These are phyloP conservation scores for Ampelocalamus luodianensis DNA, from an alignment of 176 grass and related monocot species.

Conservation along the genomic window DNA sequence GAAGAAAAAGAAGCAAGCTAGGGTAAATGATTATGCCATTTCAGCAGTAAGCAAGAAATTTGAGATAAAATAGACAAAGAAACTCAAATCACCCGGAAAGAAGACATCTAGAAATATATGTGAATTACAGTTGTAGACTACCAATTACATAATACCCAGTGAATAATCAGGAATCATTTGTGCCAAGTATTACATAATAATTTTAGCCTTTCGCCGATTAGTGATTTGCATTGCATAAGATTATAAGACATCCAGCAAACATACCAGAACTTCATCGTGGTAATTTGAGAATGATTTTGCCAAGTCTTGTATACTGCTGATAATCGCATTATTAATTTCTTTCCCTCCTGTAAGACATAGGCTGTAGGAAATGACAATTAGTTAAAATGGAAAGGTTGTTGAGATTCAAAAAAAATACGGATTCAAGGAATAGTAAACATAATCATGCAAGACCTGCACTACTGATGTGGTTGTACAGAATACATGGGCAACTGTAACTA, in stretches of 20 bases:
- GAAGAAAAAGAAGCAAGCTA: slow-evolving; percentile 23
- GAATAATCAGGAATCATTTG: background rate
- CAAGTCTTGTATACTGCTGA: slow-evolving; percentile 96
- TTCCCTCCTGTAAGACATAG: slow-evolving; percentile 89
- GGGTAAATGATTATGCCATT: slow-evolving; percentile 13
- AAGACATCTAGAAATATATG: slow-evolving; percentile 21
- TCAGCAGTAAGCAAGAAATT: slow-evolving; percentile 29
- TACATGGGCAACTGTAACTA: background rate
- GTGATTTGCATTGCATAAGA: slow-evolving; percentile 14
- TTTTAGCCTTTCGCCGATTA: background rate
- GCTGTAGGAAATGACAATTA: slow-evolving; percentile 56
- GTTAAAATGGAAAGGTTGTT: slow-evolving; percentile 35
- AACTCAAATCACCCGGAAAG: slow-evolving; percentile 20
- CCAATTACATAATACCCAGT: slow-evolving; percentile 16
- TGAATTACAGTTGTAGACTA: slow-evolving; percentile 25
- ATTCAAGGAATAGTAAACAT: slow-evolving; percentile 5
- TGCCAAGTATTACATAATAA: slow-evolving; percentile 2
- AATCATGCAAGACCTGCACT: slow-evolving; percentile 7
- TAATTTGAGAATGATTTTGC: slow-evolving; percentile 87
- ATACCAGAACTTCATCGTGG: slow-evolving; percentile 92
- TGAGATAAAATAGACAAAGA: slow-evolving; percentile 24
- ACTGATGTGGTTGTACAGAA: slow-evolving; percentile 22
- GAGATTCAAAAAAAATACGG: background rate
- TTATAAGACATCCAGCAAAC: slow-evolving; percentile 29
- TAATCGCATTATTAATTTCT: slow-evolving; percentile 94